Conservation (phyloP, 768 basidiomycete genomes). For the Mycena pura region DNA sequence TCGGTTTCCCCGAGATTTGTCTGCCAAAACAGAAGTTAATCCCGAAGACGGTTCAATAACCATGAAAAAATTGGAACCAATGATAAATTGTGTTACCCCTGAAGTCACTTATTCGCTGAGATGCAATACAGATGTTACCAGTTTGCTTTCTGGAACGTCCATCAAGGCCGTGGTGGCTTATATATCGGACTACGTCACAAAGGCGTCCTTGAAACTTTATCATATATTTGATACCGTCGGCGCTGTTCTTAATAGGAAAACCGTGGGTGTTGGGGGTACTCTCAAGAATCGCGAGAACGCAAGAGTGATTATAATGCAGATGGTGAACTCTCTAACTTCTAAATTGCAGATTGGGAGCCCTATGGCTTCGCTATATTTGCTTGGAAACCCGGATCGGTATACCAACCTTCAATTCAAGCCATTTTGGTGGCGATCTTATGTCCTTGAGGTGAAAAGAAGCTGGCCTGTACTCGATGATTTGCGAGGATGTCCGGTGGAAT, state of each 20-base stretch:
- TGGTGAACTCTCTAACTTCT: neutral
- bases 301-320: neutral
- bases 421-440: constrained; percentile 42
- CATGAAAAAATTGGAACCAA: neutral
- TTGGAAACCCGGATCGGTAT: constrained; percentile 37
- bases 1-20: constrained; percentile 29
- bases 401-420: constrained; percentile 41
- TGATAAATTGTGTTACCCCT: neutral
- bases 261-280: neutral
- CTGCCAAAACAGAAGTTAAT: constrained; percentile 15
- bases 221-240: neutral
- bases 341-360: constrained; percentile 41
- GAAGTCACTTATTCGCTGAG: neutral
- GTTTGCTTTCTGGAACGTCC: neutral
- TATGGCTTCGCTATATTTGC: constrained; percentile 37
- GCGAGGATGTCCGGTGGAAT: too few species aligned
- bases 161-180: neutral
- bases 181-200: neutral
- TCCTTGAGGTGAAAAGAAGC: constrained; percentile 27
- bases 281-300: neutral
- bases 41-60: constrained; percentile 19
- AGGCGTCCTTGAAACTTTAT: neutral
- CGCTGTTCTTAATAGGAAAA: neutral
- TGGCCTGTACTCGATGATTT: too few species aligned
- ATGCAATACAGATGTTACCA: neutral